A percentile compares a stretch with the other conserved stretches of the same genome.
These are phyloP conservation scores for Xylariaceae sp. DNA, from an alignment of 2,329 filamentous ascomycete genomes.

Conservation along the genomic window DNA sequence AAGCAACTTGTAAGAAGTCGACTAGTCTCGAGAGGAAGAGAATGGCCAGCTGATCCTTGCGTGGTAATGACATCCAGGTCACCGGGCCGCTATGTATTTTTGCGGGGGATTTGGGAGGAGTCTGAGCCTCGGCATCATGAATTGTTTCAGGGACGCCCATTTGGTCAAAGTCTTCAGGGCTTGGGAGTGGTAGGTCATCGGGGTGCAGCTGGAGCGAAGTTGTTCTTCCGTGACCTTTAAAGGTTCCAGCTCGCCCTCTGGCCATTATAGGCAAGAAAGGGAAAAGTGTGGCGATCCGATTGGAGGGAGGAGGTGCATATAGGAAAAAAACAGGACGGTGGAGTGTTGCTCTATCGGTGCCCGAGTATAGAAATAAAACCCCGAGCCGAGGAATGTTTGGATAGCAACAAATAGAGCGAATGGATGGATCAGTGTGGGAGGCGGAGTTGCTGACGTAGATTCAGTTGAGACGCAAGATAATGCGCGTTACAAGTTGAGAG, in stretches of 20 bases:
- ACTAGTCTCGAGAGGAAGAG: conserved; percentile 68
- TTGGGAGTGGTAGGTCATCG: conserved; percentile 15
- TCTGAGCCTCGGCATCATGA: conserved; percentile 21
- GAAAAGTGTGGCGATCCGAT: not conserved
- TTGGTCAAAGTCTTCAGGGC: conserved; percentile 17
- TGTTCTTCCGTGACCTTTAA: conserved; percentile 18
- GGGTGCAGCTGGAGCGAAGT: conserved; percentile 19
- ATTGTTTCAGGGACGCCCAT: conserved; percentile 3
- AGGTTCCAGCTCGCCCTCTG: too few relatives aligned
- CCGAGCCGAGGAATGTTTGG: too few relatives aligned
- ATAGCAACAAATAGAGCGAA: too few relatives aligned
- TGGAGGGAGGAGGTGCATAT: too few relatives aligned
- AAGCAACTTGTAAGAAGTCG: conserved; percentile 71
- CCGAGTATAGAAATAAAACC: too few relatives aligned
- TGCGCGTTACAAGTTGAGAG: too few relatives aligned
- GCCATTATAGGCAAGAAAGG: not conserved
- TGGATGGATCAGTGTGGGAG: too few relatives aligned
- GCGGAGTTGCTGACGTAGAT: too few relatives aligned
- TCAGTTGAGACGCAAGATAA: too few relatives aligned
- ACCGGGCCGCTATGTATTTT: conserved; percentile 39
- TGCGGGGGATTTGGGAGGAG: conserved; percentile 13
- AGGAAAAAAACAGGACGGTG: too few relatives aligned
- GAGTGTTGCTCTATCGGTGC: too few relatives aligned
- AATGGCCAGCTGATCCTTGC: conserved; percentile 68
- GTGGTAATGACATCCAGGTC: conserved; percentile 67